phyloP scores from a whole-genome alignment of 495 filamentous ascomycete species.

The Trichoderma asperelloides region DNA sequence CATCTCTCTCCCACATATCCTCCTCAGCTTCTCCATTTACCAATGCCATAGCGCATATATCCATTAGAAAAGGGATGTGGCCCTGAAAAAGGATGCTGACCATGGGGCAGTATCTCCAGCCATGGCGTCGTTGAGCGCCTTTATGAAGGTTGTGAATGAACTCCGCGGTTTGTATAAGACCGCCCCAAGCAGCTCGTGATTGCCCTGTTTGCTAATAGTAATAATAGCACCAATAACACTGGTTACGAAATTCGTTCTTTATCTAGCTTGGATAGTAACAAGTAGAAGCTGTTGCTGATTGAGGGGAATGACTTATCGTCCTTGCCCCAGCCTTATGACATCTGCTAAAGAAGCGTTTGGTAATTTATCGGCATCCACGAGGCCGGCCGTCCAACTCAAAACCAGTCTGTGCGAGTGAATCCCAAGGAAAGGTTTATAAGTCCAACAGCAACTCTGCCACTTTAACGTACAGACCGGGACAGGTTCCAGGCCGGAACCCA shows the following conservation, averaged over 20 bases:
- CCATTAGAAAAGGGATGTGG: background rate
- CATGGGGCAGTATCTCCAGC: background rate
- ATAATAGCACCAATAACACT: constrained; percentile 28
- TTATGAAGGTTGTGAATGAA: constrained; percentile 15
- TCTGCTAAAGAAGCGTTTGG: too few species aligned
- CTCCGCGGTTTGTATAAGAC: constrained; percentile 15
- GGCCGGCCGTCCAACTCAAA: too few species aligned
- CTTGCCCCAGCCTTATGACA: too few species aligned
- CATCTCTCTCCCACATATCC: too few species aligned
- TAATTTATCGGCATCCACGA: too few species aligned
- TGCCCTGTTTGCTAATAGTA: constrained; percentile 33
- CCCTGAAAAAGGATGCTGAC: background rate
- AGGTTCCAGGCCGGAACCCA: too few species aligned
- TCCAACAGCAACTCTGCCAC: too few species aligned
- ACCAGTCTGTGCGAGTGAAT: too few species aligned
- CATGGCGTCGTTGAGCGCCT: background rate
- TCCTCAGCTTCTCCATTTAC: too few species aligned
- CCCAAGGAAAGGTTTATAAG: too few species aligned
- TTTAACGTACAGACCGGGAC: too few species aligned
- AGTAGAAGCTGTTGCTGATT: background rate
- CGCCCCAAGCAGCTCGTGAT: constrained; percentile 23
- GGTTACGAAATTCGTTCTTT: constrained; percentile 15
- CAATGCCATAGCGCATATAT: background rate
- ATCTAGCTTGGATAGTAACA: constrained; percentile 4
- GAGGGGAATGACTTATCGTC: too few species aligned